Evolutionary conservation across 164 flowering plant genomes (phyloP).

Genomic region (Warburgia ugandensis): DNA sequence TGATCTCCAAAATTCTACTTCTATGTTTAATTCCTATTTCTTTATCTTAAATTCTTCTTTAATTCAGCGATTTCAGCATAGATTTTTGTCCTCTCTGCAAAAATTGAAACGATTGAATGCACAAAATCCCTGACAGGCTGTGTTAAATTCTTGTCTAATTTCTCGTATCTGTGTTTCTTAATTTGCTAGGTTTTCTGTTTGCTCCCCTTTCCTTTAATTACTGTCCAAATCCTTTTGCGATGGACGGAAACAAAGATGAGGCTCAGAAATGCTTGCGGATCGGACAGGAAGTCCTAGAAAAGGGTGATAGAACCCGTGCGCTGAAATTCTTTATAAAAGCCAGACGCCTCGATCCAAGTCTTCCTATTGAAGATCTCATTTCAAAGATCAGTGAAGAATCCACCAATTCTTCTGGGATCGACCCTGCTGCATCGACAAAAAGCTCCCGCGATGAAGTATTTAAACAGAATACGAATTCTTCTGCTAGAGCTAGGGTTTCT

Average conservation of each 20-base stretch:
- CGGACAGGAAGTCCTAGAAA: conserved; percentile 45
- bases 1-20: no score
- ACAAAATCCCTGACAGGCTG: no score
- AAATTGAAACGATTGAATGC: no score
- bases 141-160: no score
- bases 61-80: no score
- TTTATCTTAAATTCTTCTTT: no score
- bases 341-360: conserved; percentile 67
- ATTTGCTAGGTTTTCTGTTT: no score
- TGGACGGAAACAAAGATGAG: conserved; percentile 95
- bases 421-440: neutral
- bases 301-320: conserved; percentile 66
- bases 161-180: no score
- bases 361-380: conserved; percentile 52
- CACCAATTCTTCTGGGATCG: conserved; percentile 1
- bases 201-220: no score
- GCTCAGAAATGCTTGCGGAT: conserved; percentile 73
- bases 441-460: neutral
- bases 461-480: conserved; percentile 2
- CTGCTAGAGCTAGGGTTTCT: conserved; percentile 24
- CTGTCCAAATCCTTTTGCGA: no score
- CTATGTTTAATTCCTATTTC: no score
- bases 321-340: conserved; percentile 69
- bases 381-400: conserved; percentile 26
- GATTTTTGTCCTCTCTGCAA: no score